phyloP scores from a whole-genome alignment of 768 basidiomycete genomes.

The Mycena rebaudengoi region DNA sequence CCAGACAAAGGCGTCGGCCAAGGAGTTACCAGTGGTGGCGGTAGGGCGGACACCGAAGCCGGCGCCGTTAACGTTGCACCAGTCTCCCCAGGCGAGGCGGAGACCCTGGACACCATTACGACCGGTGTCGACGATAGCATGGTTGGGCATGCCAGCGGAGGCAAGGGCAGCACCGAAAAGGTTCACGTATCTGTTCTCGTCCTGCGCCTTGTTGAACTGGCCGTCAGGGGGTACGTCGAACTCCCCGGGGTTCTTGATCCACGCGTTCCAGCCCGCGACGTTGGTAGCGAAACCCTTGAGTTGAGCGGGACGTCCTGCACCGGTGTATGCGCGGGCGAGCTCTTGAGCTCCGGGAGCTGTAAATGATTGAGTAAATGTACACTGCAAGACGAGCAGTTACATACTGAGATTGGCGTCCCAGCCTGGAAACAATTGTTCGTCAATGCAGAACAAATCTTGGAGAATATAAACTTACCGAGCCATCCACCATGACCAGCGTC shows the following conservation, averaged over 20 bases:
- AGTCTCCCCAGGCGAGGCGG: constrained; percentile 53
- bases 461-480: constrained; percentile 36
- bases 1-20: constrained; percentile 60
- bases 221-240: constrained; percentile 4
- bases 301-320: constrained; percentile 43
- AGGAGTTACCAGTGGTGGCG: constrained; percentile 55
- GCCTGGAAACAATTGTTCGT: not conserved
- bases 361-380: not conserved
- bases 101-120: constrained; percentile 53
- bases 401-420: constrained; percentile 43
- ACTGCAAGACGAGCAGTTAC: not conserved
- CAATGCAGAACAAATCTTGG: not conserved
- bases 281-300: constrained; percentile 54
- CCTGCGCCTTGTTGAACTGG: constrained; percentile 28
- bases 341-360: constrained; percentile 46
- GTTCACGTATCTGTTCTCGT: constrained; percentile 51
- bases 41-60: constrained; percentile 64
- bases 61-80: constrained; percentile 31
- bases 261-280: constrained; percentile 30
- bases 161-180: constrained; percentile 45
- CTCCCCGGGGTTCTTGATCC: constrained; percentile 7
- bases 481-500: constrained; percentile 53
- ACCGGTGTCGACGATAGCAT: constrained; percentile 56
- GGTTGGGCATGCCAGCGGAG: constrained; percentile 13
- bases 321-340: constrained; percentile 43